Evolutionary conservation across 345 rosid genomes (phyloP).

Genomic region (Trapa bicornis): DNA sequence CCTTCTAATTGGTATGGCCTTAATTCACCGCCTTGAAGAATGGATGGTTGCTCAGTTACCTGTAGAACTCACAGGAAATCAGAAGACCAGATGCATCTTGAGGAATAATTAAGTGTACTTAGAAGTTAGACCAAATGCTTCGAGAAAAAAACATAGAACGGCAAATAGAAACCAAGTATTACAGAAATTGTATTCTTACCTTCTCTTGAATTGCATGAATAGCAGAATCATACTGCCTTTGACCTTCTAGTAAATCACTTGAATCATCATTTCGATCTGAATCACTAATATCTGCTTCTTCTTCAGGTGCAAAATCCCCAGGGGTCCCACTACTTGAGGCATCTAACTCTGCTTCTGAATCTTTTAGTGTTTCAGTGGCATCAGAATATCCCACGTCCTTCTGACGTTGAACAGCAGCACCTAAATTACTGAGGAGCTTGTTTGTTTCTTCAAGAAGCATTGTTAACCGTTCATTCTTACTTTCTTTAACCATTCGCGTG

Average conservation of each 20-base stretch:
- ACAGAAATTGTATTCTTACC: slow-evolving; percentile 24
- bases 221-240: slow-evolving; percentile 89
- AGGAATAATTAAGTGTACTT: too few species aligned
- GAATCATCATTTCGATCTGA: slow-evolving; percentile 78
- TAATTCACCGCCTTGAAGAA: slow-evolving; percentile 88
- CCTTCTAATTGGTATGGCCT: slow-evolving; percentile 93
- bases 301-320: slow-evolving; percentile 56
- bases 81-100: background rate
- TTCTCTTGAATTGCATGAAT: slow-evolving; percentile 90
- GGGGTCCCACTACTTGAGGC: slow-evolving; percentile 58
- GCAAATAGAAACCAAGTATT: background rate
- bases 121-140: background rate
- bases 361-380: slow-evolving; percentile 53
- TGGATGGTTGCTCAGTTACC: slow-evolving; percentile 92
- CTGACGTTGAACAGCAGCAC: slow-evolving; percentile 98
- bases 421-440: slow-evolving; percentile 84
- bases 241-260: slow-evolving; percentile 86
- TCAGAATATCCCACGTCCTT: slow-evolving; percentile 69
- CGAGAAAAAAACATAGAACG: background rate
- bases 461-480: slow-evolving; percentile 89
- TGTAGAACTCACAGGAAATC: slow-evolving; percentile 17
- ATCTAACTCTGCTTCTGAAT: slow-evolving; percentile 64
- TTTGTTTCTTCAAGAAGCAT: slow-evolving; percentile 90
- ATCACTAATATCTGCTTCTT: slow-evolving; percentile 46
- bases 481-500: slow-evolving; percentile 93